Evolutionary conservation across 2,329 filamentous ascomycete species (phyloP).

Genomic region (Trichoderma guizhouense): DNA sequence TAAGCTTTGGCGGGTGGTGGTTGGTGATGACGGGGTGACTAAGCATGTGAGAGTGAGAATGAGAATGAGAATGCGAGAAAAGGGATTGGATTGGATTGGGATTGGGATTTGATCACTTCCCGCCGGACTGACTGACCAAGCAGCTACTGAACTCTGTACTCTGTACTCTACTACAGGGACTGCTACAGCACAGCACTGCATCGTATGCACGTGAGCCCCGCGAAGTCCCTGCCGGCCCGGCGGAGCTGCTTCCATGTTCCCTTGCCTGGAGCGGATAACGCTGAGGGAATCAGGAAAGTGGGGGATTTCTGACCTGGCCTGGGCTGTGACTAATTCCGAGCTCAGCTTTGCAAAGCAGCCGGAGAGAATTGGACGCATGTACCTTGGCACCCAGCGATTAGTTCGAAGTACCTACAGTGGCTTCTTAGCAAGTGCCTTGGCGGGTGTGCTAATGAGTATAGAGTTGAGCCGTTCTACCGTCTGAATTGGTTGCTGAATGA

Average conservation of each 20-base stretch:
- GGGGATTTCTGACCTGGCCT: not conserved
- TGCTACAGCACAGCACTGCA: not conserved
- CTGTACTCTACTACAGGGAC: not conserved
- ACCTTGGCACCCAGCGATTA: not conserved
- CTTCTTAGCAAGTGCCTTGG: not conserved
- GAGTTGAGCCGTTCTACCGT: not conserved
- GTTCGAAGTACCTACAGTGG: not conserved
- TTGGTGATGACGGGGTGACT: not conserved
- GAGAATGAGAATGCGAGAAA: not conserved
- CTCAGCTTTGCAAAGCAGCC: not conserved
- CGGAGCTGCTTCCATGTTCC: constrained; percentile 1
- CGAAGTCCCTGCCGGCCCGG: constrained; percentile 1
- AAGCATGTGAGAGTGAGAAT: not conserved
- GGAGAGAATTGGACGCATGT: not conserved
- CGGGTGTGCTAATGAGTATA: too few relatives aligned
- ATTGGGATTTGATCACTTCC: too few relatives aligned
- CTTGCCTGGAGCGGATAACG: not conserved
- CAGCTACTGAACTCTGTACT: too few relatives aligned
- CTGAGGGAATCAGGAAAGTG: constrained; percentile 9
- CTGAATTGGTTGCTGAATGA: not conserved
- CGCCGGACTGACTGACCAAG: too few relatives aligned
- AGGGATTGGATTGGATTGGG: not conserved
- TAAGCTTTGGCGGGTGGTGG: not conserved
- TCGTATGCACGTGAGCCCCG: not conserved
- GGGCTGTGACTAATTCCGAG: not conserved